Percentiles rank a stretch among this genome's conserved stretches.
Conservation (phyloP, 176 grass and related monocot genomes). For the Zizania latifolia region DNA sequence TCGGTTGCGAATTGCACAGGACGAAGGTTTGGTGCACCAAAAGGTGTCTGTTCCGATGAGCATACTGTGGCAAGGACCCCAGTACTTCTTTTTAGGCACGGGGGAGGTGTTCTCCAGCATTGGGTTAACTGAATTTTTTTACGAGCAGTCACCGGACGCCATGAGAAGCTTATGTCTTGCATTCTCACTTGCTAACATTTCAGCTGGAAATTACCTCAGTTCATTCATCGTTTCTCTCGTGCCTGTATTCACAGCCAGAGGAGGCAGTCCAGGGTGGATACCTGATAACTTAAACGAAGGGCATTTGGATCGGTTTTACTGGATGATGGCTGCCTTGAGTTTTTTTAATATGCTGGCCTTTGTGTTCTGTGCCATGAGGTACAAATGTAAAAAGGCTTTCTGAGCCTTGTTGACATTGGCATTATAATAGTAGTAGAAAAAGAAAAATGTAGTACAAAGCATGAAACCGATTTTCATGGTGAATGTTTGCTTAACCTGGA, state of each 20-base stretch:
- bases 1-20: slow-evolving; percentile 28
- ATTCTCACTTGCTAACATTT: slow-evolving; percentile 30
- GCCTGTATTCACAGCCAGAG: slow-evolving; percentile 35
- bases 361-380: slow-evolving; percentile 37
- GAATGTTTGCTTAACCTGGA: background rate
- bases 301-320: slow-evolving; percentile 58
- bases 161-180: slow-evolving; percentile 50
- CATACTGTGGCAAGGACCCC: slow-evolving; percentile 62
- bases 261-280: slow-evolving; percentile 54
- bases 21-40: slow-evolving; percentile 9
- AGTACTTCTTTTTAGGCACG: slow-evolving; percentile 52
- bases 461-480: background rate
- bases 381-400: slow-evolving; percentile 34
- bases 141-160: slow-evolving; percentile 50
- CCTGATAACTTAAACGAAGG: slow-evolving; percentile 60
- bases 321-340: slow-evolving; percentile 42
- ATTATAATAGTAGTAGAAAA: background rate
- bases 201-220: slow-evolving; percentile 48
- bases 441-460: background rate
- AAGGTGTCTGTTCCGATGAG: slow-evolving; percentile 35
- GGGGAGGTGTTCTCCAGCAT: slow-evolving; percentile 51
- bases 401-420: background rate
- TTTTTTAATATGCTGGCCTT: slow-evolving; percentile 36
- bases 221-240: slow-evolving; percentile 53
- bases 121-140: slow-evolving; percentile 54